A percentile compares a stretch with the other conserved stretches of the same genome.
Conservation (phyloP, 768 basidiomycete genomes). For the Mycena venus region DNA sequence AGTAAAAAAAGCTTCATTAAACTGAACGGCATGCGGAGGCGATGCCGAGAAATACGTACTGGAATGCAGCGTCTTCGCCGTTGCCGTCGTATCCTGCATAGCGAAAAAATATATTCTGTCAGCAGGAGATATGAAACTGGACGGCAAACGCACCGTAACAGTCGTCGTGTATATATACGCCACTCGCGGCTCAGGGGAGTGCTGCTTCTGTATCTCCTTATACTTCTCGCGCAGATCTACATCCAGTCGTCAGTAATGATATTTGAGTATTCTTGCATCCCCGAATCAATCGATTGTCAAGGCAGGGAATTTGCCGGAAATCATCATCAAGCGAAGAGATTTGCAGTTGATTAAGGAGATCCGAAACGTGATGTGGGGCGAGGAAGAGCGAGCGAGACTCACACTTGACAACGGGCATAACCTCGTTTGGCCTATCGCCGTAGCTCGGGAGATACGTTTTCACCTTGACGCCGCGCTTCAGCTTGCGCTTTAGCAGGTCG, state of each 20-base stretch:
- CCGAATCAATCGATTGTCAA: too few species aligned
- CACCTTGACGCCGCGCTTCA: conserved; percentile 69
- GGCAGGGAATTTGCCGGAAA: too few species aligned
- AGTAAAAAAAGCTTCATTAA: too few species aligned
- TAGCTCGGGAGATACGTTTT: conserved; percentile 75
- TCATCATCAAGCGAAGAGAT: too few species aligned
- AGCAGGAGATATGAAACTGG: conserved; percentile 1
- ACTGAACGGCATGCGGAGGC: too few species aligned
- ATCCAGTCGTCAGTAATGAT: too few species aligned
- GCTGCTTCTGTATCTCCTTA: conserved; percentile 71
- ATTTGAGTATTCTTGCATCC: neutral
- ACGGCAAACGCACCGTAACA: conserved; percentile 65
- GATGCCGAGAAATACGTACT: conserved; percentile 50
- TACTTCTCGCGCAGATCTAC: conserved; percentile 81
- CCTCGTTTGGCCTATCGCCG: conserved; percentile 78
- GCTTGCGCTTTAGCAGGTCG: conserved; percentile 76
- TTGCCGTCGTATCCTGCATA: conserved; percentile 71
- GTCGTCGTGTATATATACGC: conserved; percentile 79
- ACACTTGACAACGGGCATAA: conserved; percentile 75
- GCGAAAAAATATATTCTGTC: neutral
- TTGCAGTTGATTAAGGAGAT: too few species aligned
- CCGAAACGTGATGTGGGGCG: too few species aligned
- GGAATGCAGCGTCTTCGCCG: conserved; percentile 69
- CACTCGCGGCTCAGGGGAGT: conserved; percentile 67
- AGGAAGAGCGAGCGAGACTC: conserved; percentile 31